These are phyloP conservation scores for Diatrype stigma DNA, from an alignment of 2,329 filamentous ascomycete species.

Conservation along the genomic window DNA sequence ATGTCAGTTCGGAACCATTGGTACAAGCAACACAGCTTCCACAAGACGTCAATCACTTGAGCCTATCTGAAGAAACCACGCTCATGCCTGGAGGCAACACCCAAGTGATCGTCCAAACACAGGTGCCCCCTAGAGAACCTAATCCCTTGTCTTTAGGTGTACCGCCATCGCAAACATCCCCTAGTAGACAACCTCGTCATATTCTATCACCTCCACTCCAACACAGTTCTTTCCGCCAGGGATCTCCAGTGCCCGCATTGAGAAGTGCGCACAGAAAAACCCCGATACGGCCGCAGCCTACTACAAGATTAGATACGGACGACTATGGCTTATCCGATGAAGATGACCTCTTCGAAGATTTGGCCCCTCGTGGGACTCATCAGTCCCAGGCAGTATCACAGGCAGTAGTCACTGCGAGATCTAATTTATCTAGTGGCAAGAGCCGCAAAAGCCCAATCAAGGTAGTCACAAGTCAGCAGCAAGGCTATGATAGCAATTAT, in stretches of 20 bases:
- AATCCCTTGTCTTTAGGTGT: constrained; percentile 10
- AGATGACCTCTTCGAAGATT: constrained; percentile 24
- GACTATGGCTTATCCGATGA: constrained; percentile 32
- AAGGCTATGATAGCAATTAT: constrained; percentile 37
- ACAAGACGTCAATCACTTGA: constrained; percentile 21
- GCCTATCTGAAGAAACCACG: constrained; percentile 29
- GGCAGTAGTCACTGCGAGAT: constrained; percentile 6
- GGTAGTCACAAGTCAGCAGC: constrained; percentile 10
- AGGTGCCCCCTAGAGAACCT: constrained; percentile 30
- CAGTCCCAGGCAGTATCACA: constrained; percentile 4
- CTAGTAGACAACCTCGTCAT: constrained; percentile 6
- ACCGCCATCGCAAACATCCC: constrained; percentile 13
- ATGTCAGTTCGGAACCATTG: constrained; percentile 26
- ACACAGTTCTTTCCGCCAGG: constrained; percentile 3
- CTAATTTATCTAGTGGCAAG: constrained; percentile 9
- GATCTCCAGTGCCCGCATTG: constrained; percentile 10
- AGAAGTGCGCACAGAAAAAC: constrained; percentile 12
- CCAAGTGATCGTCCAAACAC: constrained; percentile 51
- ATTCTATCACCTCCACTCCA: constrained; percentile 7
- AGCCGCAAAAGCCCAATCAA: constrained; percentile 19
- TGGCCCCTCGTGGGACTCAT: constrained; percentile 10
- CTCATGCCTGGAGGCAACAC: constrained; percentile 24
- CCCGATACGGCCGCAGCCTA: constrained; percentile 10
- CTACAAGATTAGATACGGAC: constrained; percentile 8
- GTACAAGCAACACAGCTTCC: constrained; percentile 43